Conservation (phyloP, 2,329 filamentous ascomycete genomes). For the Pezicula carpinea region DNA sequence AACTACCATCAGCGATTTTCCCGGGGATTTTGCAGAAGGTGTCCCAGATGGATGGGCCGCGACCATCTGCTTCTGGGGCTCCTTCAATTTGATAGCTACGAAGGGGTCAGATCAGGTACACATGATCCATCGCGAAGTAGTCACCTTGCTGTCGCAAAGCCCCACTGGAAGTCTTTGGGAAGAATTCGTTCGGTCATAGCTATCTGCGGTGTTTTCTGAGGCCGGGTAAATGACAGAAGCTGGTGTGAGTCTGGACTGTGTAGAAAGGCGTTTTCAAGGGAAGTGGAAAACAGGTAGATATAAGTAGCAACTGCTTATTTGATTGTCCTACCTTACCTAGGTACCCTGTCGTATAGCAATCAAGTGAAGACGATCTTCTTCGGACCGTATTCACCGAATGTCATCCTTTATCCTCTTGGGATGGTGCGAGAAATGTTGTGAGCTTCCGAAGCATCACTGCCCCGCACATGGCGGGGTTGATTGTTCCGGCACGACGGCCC, state of each 20-base stretch:
- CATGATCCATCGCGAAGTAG: slow-evolving; percentile 21
- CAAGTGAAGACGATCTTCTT: neutral
- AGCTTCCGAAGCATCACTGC: neutral
- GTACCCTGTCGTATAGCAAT: neutral
- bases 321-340: too few species aligned
- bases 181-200: slow-evolving; percentile 45
- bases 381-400: neutral
- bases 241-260: neutral
- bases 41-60: slow-evolving; percentile 83
- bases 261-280: neutral
- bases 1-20: slow-evolving; percentile 75
- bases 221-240: slow-evolving; percentile 6
- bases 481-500: neutral
- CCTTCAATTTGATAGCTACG: slow-evolving; percentile 85
- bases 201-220: neutral
- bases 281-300: neutral
- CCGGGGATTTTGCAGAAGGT: slow-evolving; percentile 77
- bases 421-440: neutral
- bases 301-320: neutral
- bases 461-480: neutral
- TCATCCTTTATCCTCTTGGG: neutral
- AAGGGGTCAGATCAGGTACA: neutral
- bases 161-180: slow-evolving; percentile 70
- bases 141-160: slow-evolving; percentile 73
- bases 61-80: slow-evolving; percentile 67